phyloP scores from a whole-genome alignment of 352 stramenopile genomes.

The Phytophthora meadii region DNA sequence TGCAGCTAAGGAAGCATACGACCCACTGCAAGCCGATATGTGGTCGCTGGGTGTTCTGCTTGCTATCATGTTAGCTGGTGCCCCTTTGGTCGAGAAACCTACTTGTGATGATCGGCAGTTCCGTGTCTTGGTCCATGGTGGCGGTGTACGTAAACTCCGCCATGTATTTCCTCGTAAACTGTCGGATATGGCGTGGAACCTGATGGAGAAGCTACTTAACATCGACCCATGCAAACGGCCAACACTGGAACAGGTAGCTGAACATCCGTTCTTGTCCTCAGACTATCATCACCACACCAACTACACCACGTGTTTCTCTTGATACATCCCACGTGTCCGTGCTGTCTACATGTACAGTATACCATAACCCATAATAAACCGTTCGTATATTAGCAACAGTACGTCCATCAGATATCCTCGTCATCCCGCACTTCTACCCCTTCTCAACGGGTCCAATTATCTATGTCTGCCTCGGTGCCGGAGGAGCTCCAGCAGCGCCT shows the following conservation, averaged over 20 bases:
- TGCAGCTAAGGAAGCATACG: conserved; percentile 44
- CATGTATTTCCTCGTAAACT: conserved; percentile 45
- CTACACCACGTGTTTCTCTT: conserved; percentile 13
- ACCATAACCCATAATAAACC: conserved; percentile 18
- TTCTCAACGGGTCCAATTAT: conserved; percentile 1
- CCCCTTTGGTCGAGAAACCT: conserved; percentile 54
- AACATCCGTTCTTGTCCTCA: conserved; percentile 43
- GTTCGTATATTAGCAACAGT: conserved; percentile 33
- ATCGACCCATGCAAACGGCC: conserved; percentile 37
- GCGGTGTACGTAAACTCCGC: conserved; percentile 53
- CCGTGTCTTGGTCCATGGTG: conserved; percentile 38
- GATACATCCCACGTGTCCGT: conserved; percentile 2
- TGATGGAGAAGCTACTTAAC: conserved; percentile 42
- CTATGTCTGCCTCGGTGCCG: conserved; percentile 26
- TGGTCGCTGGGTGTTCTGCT: conserved; percentile 73
- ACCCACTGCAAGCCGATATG: conserved; percentile 56
- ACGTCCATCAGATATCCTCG: conserved; percentile 1
- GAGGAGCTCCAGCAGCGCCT: conserved; percentile 9
- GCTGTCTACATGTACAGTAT: not conserved
- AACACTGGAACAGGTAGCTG: conserved; percentile 48
- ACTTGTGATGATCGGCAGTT: conserved; percentile 46
- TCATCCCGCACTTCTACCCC: conserved; percentile 1
- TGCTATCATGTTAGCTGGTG: conserved; percentile 65
- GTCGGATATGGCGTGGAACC: conserved; percentile 27
- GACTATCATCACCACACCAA: conserved; percentile 3